Percentiles rank a stretch among this genome's conserved stretches.
Conservation (phyloP, 129 eudicot species). For the Helichrysum umbraculigerum region DNA sequence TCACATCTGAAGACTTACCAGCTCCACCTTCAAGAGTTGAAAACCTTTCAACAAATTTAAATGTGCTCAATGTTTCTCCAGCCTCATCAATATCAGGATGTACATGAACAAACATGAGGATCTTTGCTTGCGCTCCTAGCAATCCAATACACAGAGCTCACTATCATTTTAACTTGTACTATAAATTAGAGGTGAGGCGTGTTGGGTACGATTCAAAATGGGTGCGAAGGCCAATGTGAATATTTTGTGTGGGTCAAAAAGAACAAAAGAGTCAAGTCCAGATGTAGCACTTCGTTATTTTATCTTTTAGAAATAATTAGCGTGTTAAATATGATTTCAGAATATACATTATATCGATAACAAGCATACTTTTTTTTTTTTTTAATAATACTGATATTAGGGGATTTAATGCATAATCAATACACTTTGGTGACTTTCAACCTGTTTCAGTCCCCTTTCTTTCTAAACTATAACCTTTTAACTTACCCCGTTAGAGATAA, state of each 20-base stretch:
- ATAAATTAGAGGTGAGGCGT: not conserved
- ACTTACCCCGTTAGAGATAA: not conserved
- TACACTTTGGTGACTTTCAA: too few species aligned
- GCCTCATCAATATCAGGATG: constrained; percentile 67
- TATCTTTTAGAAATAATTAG: too few species aligned
- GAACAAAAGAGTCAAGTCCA: not conserved
- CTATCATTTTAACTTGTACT: not conserved
- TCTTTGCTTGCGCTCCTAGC: constrained; percentile 84
- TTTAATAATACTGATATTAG: not conserved
- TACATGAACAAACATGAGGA: constrained; percentile 84
- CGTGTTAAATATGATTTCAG: not conserved
- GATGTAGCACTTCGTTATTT: not conserved
- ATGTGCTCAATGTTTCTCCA: constrained; percentile 71
- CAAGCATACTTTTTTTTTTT: not conserved
- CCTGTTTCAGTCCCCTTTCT: too few species aligned
- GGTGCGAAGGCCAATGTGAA: not conserved
- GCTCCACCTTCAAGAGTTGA: constrained; percentile 81
- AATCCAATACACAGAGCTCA: constrained; percentile 12
- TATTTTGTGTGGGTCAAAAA: not conserved
- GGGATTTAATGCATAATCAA: not conserved
- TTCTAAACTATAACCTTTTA: too few species aligned
- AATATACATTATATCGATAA: not conserved
- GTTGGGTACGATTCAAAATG: not conserved
- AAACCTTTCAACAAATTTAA: constrained; percentile 84
- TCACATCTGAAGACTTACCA: constrained; percentile 53